Evolutionary conservation across 768 basidiomycete genomes (phyloP).

Genomic region (Mycena sanguinolenta): DNA sequence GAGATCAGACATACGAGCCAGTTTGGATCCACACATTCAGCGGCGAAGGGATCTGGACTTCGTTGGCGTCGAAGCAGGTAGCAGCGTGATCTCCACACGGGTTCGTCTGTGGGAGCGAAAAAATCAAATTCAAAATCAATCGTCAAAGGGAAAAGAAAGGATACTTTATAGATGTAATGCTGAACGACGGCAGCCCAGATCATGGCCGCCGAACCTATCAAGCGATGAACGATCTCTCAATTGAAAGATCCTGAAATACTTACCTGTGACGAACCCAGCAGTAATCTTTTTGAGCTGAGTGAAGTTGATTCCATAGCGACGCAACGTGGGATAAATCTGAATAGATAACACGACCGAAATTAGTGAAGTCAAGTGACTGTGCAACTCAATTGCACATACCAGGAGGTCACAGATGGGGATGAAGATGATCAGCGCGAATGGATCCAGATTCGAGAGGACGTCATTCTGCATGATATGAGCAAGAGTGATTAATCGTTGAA

Average conservation of each 20-base stretch:
- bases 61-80: constrained; percentile 53
- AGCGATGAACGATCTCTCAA: no score
- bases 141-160: neutral
- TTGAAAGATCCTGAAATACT: no score
- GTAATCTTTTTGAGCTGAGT: constrained; percentile 55
- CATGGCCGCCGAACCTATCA: constrained; percentile 67
- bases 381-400: no score
- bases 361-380: neutral
- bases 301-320: constrained; percentile 52
- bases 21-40: constrained; percentile 65
- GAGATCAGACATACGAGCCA: no score
- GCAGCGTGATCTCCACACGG: constrained; percentile 59
- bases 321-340: constrained; percentile 56
- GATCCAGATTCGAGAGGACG: constrained; percentile 83
- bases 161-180: constrained; percentile 63
- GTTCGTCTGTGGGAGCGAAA: constrained; percentile 48
- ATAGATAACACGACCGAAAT: neutral
- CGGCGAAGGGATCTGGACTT: constrained; percentile 54
- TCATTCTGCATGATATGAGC: no score
- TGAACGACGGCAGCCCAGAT: constrained; percentile 59
- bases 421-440: constrained; percentile 79
- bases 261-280: constrained; percentile 59
- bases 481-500: no score
- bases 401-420: constrained; percentile 72
- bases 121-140: no score